A percentile compares a stretch with the other conserved stretches of the same genome.
Evolutionary conservation across 331 rosid genomes (phyloP).

Genomic region (Saraca asoca): DNA sequence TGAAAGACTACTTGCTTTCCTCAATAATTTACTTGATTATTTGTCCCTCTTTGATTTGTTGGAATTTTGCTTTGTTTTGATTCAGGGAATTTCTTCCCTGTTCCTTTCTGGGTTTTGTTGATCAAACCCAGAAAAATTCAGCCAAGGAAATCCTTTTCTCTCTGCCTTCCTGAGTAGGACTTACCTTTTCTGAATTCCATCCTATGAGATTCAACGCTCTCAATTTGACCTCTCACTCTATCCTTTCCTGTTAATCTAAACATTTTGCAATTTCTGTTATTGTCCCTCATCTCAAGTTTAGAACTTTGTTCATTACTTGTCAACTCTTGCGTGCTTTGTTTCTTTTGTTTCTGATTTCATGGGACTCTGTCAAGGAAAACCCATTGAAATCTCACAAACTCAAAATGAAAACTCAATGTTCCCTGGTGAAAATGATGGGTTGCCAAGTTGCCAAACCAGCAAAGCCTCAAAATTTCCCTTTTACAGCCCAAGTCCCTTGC

Average conservation of each 20-base stretch:
- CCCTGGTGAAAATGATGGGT: slow-evolving; percentile 39
- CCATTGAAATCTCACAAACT: slow-evolving; percentile 51
- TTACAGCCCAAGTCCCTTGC: slow-evolving; percentile 87
- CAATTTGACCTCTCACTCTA: slow-evolving; percentile 16
- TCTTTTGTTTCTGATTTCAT: slow-evolving; percentile 50
- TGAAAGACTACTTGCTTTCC: slow-evolving; percentile 40
- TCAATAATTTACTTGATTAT: slow-evolving; percentile 30
- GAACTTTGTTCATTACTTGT: slow-evolving; percentile 17
- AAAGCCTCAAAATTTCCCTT: slow-evolving; percentile 69
- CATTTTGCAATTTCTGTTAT: slow-evolving; percentile 6
- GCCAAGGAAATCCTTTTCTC: slow-evolving; percentile 15
- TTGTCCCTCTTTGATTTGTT: slow-evolving; percentile 33
- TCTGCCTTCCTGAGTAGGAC: background rate
- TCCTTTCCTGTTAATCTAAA: slow-evolving; percentile 25
- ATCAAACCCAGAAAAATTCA: slow-evolving; percentile 18
- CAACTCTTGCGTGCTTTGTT: slow-evolving; percentile 15
- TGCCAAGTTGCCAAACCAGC: slow-evolving; percentile 42
- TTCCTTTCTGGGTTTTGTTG: slow-evolving; percentile 29
- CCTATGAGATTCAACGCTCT: slow-evolving; percentile 29
- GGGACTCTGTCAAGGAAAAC: slow-evolving; percentile 98
- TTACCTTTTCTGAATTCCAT: slow-evolving; percentile 14
- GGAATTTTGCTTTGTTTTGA: slow-evolving; percentile 24
- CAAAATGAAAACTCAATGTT: slow-evolving; percentile 39
- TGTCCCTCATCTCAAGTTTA: slow-evolving; percentile 20
- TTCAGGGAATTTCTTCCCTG: slow-evolving; percentile 31